Evolutionary conservation across 495 filamentous ascomycete species (phyloP), one percentile per base, ranked within the genome.

Genomic region (Aspergillus steynii): DNA sequence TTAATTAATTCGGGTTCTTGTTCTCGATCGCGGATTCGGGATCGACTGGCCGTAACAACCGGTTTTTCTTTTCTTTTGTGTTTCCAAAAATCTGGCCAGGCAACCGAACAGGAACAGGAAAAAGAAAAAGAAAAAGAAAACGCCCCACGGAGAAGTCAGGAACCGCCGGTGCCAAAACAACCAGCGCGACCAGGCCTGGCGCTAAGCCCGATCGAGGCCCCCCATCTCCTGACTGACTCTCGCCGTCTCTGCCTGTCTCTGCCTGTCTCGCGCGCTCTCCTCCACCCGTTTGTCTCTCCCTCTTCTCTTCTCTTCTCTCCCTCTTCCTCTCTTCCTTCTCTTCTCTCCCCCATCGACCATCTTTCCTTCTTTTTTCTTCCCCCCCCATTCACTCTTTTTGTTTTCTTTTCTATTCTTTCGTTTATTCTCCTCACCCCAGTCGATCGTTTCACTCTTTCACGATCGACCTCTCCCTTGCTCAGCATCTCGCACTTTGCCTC

Each of bases 381-480:
- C 70, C 72, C 71, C 68, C 65, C 67, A 69, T 77, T 72, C 73
- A 61, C 61, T 68, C 60, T 58, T 65, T 67, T 53, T 63, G 29
- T 54, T 52, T 37, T 62, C 65, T 50, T 50, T 61, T 67, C 60
- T 37, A 61, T 61, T 53, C 61, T 65, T 66, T 58, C 56, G 51
- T 68, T 62, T 59, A 58, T 74, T 68, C 56, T 61, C 60, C 56
- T 74, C 70, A 55, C 65, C 64, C 63, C 54, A 65, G 68, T 72
- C 71, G 70, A 59, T 74, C 74, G 75, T 77, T 77, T 70, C 77
- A 77, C 74, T 77, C 75, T 73, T 78, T 78, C 64, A 74, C 74
- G 72, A 68, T 63, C 71, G 70, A 67, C 37, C 37, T 42, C 37
- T 37, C 37, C 37, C 37, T 42, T 42, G 9, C 60, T 56, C 34